phyloP scores from a whole-genome alignment of 768 basidiomycete genomes.

The Amanita muscaria region DNA sequence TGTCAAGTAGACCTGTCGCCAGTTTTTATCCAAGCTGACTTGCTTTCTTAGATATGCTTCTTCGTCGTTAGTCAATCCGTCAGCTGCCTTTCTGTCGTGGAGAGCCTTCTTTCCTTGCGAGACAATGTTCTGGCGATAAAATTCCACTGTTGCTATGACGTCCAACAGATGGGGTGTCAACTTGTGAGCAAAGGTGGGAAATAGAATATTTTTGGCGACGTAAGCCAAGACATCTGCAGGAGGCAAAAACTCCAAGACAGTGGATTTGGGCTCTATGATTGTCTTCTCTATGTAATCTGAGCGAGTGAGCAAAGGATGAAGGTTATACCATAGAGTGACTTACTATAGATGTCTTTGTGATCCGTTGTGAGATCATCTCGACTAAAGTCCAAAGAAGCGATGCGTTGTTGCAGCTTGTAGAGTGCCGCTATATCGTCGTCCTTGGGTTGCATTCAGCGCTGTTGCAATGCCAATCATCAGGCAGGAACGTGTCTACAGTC shows the following conservation, averaged over 20 bases:
- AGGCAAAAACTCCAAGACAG: slow-evolving; percentile 15
- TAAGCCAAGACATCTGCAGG: slow-evolving; percentile 3
- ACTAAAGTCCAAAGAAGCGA: slow-evolving; percentile 2
- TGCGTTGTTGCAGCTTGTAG: slow-evolving; percentile 1
- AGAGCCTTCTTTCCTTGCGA: slow-evolving; percentile 7
- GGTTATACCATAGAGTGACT: neutral
- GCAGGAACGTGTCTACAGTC: neutral
- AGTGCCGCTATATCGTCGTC: neutral
- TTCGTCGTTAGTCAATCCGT: slow-evolving; percentile 12
- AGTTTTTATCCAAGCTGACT: slow-evolving; percentile 7
- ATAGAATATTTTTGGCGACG: slow-evolving; percentile 4
- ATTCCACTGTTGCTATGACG: slow-evolving; percentile 8
- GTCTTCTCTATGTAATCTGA: slow-evolving; percentile 16
- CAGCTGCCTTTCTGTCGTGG: slow-evolving; percentile 18
- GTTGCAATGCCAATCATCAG: too few species aligned
- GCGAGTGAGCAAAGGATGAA: neutral
- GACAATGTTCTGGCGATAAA: slow-evolving; percentile 9
- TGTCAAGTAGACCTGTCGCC: slow-evolving; percentile 25
- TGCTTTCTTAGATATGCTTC: slow-evolving; percentile 15
- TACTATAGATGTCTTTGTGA: slow-evolving; percentile 8
- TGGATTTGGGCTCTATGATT: slow-evolving; percentile 18
- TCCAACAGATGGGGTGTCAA: slow-evolving; percentile 11
- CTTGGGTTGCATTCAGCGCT: slow-evolving; percentile 3
- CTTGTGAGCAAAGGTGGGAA: slow-evolving; percentile 8
- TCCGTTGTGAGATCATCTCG: neutral